Conservation (phyloP, 805 yeast species). For the Ascoidea asiatica region DNA sequence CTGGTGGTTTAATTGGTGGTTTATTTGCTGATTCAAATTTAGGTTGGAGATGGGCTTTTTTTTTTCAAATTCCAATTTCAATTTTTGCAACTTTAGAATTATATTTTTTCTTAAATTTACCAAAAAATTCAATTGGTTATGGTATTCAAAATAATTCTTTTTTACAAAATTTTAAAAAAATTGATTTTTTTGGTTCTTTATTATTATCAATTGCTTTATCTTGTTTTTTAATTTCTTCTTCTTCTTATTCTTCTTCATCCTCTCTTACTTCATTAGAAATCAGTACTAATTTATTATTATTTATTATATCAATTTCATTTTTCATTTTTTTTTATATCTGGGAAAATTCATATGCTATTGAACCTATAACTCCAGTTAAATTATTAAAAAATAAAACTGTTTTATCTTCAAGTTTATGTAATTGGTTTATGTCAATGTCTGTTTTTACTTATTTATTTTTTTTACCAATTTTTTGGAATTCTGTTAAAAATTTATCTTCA, state of each 20-base stretch:
- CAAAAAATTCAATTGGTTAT: conserved; percentile 38
- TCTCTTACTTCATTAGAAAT: no score
- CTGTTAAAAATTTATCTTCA: conserved; percentile 39
- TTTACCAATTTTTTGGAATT: conserved; percentile 52
- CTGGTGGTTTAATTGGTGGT: conserved; percentile 56
- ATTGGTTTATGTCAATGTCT: conserved; percentile 61
- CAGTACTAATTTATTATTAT: no score
- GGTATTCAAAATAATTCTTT: conserved; percentile 33
- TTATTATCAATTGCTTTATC: conserved; percentile 45
- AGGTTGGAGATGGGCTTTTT: conserved; percentile 60
- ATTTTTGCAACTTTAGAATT: conserved; percentile 25
- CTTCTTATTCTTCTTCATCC: no score
- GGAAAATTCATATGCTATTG: conserved; percentile 37
- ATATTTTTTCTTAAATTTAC: conserved; percentile 23
- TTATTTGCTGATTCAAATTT: conserved; percentile 30
- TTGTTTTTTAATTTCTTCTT: conserved; percentile 47
- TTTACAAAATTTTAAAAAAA: conserved; percentile 34
- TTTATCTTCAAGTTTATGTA: conserved; percentile 48
- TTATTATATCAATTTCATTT: no score
- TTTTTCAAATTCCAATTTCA: conserved; percentile 39
- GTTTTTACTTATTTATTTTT: conserved; percentile 51
- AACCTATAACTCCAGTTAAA: conserved; percentile 59
- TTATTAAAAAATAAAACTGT: conserved; percentile 47
- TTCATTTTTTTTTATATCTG: conserved; percentile 31
- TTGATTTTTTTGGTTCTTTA: conserved; percentile 56